These are phyloP conservation scores for Phytophthora megakarya DNA, from an alignment of 352 stramenopile genomes.

Conservation along the genomic window DNA sequence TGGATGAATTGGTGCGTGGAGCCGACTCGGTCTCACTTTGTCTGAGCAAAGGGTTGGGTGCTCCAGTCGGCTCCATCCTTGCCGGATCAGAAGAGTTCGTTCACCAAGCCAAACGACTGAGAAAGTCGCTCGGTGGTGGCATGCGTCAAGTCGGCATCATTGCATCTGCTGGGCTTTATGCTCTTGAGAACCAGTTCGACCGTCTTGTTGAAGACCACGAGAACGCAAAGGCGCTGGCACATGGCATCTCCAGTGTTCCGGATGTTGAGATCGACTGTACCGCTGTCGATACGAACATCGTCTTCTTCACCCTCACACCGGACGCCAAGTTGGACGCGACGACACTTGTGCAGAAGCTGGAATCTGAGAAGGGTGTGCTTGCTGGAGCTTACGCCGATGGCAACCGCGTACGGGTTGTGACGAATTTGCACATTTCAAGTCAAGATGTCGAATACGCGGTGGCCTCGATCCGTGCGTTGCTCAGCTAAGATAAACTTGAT, in stretches of 20 bases:
- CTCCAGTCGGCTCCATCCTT: constrained; percentile 94
- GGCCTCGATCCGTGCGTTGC: constrained; percentile 54
- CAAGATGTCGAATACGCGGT: constrained; percentile 73
- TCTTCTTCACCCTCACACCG: constrained; percentile 71
- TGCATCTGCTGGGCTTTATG: constrained; percentile 91
- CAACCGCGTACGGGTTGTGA: constrained; percentile 69
- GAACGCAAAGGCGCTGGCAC: constrained; percentile 74
- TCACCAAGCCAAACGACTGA: constrained; percentile 82
- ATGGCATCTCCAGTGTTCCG: constrained; percentile 65
- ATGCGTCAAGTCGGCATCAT: constrained; percentile 97
- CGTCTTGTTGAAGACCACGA: constrained; percentile 83
- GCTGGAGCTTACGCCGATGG: constrained; percentile 68
- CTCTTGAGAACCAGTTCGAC: constrained; percentile 89
- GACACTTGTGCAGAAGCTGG: constrained; percentile 62
- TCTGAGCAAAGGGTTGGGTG: constrained; percentile 96
- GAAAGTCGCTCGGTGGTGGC: constrained; percentile 96
- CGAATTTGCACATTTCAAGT: constrained; percentile 73
- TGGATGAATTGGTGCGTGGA: constrained; percentile 77
- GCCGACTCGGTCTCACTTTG: constrained; percentile 95
- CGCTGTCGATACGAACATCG: constrained; percentile 89
- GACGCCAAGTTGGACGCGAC: constrained; percentile 66
- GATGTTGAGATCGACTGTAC: constrained; percentile 66
- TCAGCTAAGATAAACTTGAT: constrained; percentile 37
- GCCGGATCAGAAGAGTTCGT: constrained; percentile 92
- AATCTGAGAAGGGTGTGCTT: constrained; percentile 71